Conservation (phyloP, 2,329 filamentous ascomycete genomes). For the Raffaelea ambrosiae region DNA sequence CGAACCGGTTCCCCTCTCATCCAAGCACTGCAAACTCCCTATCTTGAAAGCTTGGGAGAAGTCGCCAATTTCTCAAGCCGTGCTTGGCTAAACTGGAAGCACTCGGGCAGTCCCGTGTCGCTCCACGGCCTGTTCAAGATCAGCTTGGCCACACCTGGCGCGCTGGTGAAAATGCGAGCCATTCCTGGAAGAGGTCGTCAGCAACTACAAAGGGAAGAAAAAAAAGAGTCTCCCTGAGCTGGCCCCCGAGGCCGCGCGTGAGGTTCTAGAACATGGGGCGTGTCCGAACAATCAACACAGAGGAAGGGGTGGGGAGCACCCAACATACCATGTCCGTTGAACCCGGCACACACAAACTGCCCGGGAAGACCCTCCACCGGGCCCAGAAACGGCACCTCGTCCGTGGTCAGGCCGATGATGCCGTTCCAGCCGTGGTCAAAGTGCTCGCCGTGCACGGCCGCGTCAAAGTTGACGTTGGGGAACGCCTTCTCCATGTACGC, state of each 20-base stretch:
- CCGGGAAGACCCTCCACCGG: slow-evolving; percentile 28
- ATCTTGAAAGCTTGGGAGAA: no score
- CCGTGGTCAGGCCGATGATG: slow-evolving; percentile 36
- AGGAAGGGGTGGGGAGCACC: no score
- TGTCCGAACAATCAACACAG: no score
- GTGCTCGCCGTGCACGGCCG: slow-evolving; percentile 28
- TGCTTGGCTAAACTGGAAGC: slow-evolving; percentile 6
- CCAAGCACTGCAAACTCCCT: no score
- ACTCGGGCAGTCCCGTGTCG: slow-evolving; percentile 10
- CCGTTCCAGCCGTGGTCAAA: slow-evolving; percentile 37
- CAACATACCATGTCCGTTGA: slow-evolving; percentile 36
- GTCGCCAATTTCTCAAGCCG: neutral
- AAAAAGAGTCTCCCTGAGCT: neutral
- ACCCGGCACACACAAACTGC: slow-evolving; percentile 40
- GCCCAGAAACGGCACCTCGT: slow-evolving; percentile 38
- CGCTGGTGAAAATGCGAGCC: slow-evolving; percentile 4
- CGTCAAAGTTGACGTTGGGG: slow-evolving; percentile 15
- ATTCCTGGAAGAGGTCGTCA: slow-evolving; percentile 1
- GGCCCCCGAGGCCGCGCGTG: no score
- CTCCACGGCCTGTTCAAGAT: neutral
- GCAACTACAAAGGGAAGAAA: neutral
- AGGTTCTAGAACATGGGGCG: no score
- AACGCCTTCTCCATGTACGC: slow-evolving; percentile 25
- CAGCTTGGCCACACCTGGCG: slow-evolving; percentile 1
- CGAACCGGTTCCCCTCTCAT: no score